Conservation (phyloP, 495 filamentous ascomycete species). For the Hyaloscypha hepaticicola region DNA sequence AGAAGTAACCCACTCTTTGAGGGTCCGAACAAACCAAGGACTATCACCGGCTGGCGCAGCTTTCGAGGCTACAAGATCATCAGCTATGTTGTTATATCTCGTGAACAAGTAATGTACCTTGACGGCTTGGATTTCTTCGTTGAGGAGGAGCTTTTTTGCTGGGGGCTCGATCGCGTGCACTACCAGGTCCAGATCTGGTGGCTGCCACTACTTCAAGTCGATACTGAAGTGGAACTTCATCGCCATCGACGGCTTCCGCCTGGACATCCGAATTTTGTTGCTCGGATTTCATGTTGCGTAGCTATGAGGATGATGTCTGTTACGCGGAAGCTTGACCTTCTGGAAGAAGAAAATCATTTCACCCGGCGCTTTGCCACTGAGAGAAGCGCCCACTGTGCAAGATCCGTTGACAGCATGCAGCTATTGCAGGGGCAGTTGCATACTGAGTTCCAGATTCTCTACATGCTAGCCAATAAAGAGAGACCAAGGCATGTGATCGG, state of each 20-base stretch:
- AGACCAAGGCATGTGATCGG: neutral
- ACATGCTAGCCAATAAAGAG: neutral
- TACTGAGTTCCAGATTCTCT: neutral
- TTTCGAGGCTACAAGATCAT: too few relatives aligned
- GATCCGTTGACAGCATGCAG: neutral
- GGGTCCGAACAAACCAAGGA: too few relatives aligned
- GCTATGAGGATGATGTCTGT: neutral
- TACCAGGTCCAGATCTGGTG: neutral
- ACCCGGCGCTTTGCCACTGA: neutral
- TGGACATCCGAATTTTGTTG: neutral
- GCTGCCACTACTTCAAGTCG: neutral
- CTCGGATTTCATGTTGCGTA: neutral
- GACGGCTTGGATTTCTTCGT: neutral
- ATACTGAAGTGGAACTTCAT: constrained; percentile 2
- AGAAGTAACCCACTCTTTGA: too few relatives aligned
- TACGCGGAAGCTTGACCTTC: neutral
- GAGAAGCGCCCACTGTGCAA: neutral
- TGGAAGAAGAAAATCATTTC: neutral
- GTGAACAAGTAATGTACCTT: neutral
- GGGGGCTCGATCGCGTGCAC: neutral
- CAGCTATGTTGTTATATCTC: too few relatives aligned
- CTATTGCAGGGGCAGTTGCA: neutral
- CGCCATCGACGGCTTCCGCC: neutral
- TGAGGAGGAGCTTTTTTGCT: neutral
- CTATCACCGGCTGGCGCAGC: too few relatives aligned